Evolutionary conservation across 2,329 filamentous ascomycete genomes (phyloP).

Genomic region (Pleurostoma richardsiae): DNA sequence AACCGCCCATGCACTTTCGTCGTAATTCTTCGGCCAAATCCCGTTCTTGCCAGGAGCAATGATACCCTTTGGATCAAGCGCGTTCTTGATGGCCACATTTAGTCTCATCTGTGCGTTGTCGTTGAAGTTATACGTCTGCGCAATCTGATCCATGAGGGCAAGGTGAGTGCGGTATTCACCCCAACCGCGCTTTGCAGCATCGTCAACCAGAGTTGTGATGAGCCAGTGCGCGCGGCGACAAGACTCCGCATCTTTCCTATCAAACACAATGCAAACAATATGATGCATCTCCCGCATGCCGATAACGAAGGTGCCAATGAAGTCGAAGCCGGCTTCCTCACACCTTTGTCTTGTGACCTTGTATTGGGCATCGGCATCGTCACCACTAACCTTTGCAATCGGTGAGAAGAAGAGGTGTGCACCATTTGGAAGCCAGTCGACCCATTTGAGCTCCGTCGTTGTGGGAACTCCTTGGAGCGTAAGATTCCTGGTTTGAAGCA

Average conservation of each 20-base stretch:
- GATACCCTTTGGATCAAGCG: constrained; percentile 36
- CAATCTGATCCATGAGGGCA: constrained; percentile 31
- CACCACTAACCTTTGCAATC: constrained; percentile 25
- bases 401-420: constrained; percentile 30
- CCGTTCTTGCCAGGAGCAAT: constrained; percentile 40
- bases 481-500: too few species aligned
- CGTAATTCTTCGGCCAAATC: constrained; percentile 30
- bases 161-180: constrained; percentile 36
- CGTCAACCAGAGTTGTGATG: constrained; percentile 26
- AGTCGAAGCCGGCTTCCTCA: constrained; percentile 20
- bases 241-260: constrained; percentile 26
- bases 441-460: constrained; percentile 31
- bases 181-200: constrained; percentile 27
- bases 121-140: constrained; percentile 31
- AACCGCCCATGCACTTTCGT: too few species aligned
- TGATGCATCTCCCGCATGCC: constrained; percentile 38
- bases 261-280: constrained; percentile 37
- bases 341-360: constrained; percentile 18
- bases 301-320: constrained; percentile 21
- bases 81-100: constrained; percentile 31
- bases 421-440: constrained; percentile 30
- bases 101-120: constrained; percentile 26
- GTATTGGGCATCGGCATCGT: constrained; percentile 27
- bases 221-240: constrained; percentile 18
- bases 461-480: constrained; percentile 23